Evolutionary conservation across 805 yeast species (phyloP).

Genomic region (Ogataea corticis): DNA sequence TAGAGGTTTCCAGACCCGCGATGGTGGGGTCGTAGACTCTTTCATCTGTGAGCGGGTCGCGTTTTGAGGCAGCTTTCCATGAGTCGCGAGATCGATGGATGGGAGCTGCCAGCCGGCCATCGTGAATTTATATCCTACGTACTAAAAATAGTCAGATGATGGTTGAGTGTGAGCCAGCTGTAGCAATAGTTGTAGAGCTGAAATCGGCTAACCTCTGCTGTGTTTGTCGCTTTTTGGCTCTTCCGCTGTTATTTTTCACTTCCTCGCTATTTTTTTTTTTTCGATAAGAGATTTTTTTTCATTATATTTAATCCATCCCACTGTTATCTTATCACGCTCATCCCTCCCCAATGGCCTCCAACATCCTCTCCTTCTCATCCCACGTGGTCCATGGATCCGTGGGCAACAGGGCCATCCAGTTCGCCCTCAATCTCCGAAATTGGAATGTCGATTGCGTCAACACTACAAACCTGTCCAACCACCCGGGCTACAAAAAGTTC

Average conservation of each 20-base stretch:
- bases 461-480: slow-evolving; percentile 87
- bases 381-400: slow-evolving; percentile 97
- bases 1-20: neutral
- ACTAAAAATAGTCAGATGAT: too few relatives aligned
- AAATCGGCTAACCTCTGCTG: too few relatives aligned
- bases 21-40: too few relatives aligned
- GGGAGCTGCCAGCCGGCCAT: too few relatives aligned
- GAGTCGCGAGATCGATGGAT: too few relatives aligned
- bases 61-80: too few relatives aligned
- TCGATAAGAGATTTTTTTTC: neutral
- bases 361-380: slow-evolving; percentile 66
- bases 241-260: neutral
- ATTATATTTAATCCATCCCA: neutral
- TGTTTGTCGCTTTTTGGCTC: too few relatives aligned
- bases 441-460: slow-evolving; percentile 94
- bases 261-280: neutral
- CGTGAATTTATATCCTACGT: too few relatives aligned
- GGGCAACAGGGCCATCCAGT: slow-evolving; percentile 87
- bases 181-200: too few relatives aligned
- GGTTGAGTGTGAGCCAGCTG: too few relatives aligned
- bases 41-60: too few relatives aligned
- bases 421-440: slow-evolving; percentile 81
- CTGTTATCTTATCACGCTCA: neutral
- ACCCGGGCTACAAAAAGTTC: slow-evolving; percentile 81
- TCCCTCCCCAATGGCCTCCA: slow-evolving; percentile 11